Conservation (phyloP, 1,284 basidiomycete genomes). For the Boletellus dicymbophilus region DNA sequence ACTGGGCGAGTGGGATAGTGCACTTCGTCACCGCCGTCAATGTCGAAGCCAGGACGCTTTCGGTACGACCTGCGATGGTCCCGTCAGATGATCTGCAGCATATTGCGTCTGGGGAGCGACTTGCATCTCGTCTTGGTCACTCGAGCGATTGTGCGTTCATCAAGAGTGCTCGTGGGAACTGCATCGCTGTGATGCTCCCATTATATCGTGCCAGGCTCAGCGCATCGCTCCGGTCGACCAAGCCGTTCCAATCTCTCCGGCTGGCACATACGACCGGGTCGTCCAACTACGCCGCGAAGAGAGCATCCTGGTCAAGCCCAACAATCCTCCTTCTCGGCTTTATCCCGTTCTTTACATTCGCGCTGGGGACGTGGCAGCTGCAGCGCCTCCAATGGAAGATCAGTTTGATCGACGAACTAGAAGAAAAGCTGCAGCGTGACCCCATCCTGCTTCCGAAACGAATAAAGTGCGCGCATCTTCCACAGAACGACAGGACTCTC, state of each 20-base stretch:
- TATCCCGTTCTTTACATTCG: constrained; percentile 90
- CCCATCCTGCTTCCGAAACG: constrained; percentile 81
- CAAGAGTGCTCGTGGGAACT: constrained; percentile 30
- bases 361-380: constrained; percentile 93
- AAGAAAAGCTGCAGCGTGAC: constrained; percentile 84
- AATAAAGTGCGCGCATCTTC: constrained; percentile 74
- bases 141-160: too few species aligned
- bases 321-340: constrained; percentile 81
- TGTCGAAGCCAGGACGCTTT: constrained; percentile 55
- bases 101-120: constrained; percentile 11
- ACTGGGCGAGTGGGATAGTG: constrained; percentile 95
- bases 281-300: constrained; percentile 51
- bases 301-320: constrained; percentile 63
- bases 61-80: constrained; percentile 29
- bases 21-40: constrained; percentile 69
- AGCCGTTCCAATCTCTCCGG: constrained; percentile 9
- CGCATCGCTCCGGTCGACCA: constrained; percentile 10
- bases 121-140: constrained; percentile 25
- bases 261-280: constrained; percentile 16
- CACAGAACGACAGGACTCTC: constrained; percentile 7
- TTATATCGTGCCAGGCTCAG: constrained; percentile 10
- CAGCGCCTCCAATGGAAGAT: constrained; percentile 96
- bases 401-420: constrained; percentile 90
- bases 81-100: constrained; percentile 23
- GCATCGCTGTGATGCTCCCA: constrained; percentile 17